phyloP scores from a whole-genome alignment of 1,284 basidiomycete species.

The Melampsora larici-populina region DNA sequence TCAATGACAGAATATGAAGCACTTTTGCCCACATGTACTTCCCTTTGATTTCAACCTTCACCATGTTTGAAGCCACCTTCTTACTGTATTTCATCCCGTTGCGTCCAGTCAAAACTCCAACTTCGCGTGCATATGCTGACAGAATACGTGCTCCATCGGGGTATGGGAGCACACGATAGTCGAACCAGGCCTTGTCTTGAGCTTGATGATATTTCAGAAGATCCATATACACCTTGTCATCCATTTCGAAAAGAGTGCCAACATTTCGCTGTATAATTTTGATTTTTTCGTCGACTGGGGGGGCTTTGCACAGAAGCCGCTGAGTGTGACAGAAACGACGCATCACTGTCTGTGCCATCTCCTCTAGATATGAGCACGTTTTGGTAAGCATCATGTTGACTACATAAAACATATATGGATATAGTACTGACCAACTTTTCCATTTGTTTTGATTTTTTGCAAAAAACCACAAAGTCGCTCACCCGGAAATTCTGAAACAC shows the following conservation, averaged over 20 bases:
- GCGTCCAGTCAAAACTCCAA: not conserved
- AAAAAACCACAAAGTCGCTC: constrained; percentile 29
- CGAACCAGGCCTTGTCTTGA: too few species aligned
- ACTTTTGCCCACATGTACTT: not conserved
- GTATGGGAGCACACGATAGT: not conserved
- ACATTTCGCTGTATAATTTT: not conserved
- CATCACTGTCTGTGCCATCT: not conserved
- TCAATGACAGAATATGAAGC: not conserved
- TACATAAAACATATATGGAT: not conserved
- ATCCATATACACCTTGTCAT: not conserved
- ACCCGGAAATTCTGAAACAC: constrained; percentile 38
- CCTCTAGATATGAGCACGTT: not conserved
- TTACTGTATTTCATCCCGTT: not conserved
- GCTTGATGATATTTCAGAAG: not conserved
- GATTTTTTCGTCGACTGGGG: not conserved
- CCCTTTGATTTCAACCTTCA: not conserved
- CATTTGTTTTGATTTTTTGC: constrained; percentile 33
- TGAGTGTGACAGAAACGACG: not conserved
- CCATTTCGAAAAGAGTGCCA: not conserved
- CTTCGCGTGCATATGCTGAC: not conserved
- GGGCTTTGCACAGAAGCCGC: not conserved
- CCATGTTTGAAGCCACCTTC: not conserved
- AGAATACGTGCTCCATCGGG: not conserved
- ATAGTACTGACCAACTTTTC: constrained; percentile 25
- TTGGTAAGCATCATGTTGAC: not conserved